Percentiles rank a stretch among this genome's conserved stretches.
These are phyloP conservation scores for Saposhnikovia divaricata DNA, from an alignment of 129 eudicot species.

Conservation along the genomic window DNA sequence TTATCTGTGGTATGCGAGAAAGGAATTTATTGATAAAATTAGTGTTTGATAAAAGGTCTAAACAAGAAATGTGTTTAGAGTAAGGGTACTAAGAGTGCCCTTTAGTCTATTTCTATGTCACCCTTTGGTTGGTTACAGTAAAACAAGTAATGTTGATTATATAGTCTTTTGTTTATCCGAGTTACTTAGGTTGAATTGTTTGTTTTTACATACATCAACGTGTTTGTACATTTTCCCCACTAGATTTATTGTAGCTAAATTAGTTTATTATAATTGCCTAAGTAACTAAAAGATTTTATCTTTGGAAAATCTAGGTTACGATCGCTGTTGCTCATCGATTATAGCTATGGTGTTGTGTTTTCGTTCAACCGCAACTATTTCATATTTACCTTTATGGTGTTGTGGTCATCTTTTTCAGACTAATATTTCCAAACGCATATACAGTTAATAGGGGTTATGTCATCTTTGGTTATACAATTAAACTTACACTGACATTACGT, in stretches of 20 bases:
- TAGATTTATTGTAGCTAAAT: not conserved
- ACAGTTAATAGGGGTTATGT: conserved; percentile 39
- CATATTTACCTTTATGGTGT: not conserved
- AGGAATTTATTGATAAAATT: no score
- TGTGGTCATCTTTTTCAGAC: conserved; percentile 3
- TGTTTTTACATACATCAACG: not conserved
- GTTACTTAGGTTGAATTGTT: not conserved
- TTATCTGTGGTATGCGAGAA: no score
- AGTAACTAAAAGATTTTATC: not conserved
- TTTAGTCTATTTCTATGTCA: not conserved
- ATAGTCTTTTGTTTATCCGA: not conserved
- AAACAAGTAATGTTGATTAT: not conserved
- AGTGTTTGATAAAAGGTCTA: no score
- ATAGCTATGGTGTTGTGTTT: not conserved
- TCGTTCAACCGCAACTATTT: not conserved
- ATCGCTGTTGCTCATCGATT: not conserved
- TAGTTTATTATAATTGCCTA: not conserved
- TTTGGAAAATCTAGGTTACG: not conserved
- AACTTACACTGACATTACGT: conserved; percentile 23
- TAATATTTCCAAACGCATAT: conserved; percentile 9
- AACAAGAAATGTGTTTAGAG: no score
- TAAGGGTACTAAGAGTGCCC: no score
- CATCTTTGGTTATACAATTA: conserved; percentile 7
- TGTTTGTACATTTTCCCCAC: not conserved
- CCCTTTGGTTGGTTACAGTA: not conserved